These are phyloP conservation scores for Penicillium fimorum DNA, from an alignment of 495 filamentous ascomycete species.

Conservation along the genomic window DNA sequence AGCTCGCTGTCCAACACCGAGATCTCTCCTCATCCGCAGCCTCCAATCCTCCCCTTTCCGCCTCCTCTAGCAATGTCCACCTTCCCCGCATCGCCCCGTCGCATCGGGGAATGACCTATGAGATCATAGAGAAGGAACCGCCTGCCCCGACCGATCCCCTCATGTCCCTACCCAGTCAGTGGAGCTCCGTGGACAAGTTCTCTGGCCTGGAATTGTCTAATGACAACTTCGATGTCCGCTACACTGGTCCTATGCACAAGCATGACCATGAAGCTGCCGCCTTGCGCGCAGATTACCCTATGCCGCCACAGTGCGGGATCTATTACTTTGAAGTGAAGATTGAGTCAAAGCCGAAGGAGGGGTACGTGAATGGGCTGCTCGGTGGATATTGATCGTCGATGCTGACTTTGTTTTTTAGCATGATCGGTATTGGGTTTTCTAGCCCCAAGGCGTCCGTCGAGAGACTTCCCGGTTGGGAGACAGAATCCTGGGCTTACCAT, in stretches of 20 bases:
- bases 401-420: conserved; percentile 45
- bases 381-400: neutral
- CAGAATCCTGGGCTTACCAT: conserved; percentile 95
- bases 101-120: conserved; percentile 80
- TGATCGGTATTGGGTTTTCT: conserved; percentile 89
- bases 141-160: conserved; percentile 54
- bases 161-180: conserved; percentile 72
- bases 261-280: conserved; percentile 81
- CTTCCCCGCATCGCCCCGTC: conserved; percentile 66
- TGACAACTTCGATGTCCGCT: conserved; percentile 78
- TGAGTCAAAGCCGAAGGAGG: conserved; percentile 78
- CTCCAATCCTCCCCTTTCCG: conserved; percentile 53
- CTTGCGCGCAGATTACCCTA: conserved; percentile 80
- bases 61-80: conserved; percentile 61
- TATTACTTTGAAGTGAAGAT: conserved; percentile 98
- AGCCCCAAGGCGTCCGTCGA: conserved; percentile 70
- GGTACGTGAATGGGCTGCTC: conserved; percentile 54
- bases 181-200: conserved; percentile 78
- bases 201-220: conserved; percentile 68
- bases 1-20: conserved; percentile 52
- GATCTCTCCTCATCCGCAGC: conserved; percentile 35
- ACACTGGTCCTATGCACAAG: conserved; percentile 58
- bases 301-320: conserved; percentile 89
- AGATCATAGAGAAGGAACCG: conserved; percentile 78
- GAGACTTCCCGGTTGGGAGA: conserved; percentile 90